Evolutionary conservation across 352 stramenopile genomes (phyloP), one percentile per base, ranked within the genome.

Genomic region (Globisporangium nodosum): DNA sequence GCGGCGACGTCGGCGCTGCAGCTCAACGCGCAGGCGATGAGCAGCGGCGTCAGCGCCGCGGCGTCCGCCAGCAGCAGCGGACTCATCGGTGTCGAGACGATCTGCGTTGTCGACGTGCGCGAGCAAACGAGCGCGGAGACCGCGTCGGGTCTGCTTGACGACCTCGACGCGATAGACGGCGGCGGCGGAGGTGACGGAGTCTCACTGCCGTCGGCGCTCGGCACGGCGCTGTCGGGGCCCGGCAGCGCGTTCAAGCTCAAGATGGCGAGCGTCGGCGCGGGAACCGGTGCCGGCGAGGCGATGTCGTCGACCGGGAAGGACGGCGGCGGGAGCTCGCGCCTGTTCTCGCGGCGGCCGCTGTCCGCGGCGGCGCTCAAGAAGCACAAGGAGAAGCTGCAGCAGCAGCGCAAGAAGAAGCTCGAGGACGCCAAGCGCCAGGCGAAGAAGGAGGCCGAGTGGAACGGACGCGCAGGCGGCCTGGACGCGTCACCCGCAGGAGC

Each of bases 61-160:
- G 5, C 33, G 33, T 37, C 33, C 33, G 4, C 33, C 12, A 59
- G 52, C 3, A 65, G 66, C 47, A 68, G 59, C 5, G 78, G 69
- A 5, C 73, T 92, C 27, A 91, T 96, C 40, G 84, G 87, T 2
- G 92, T 98, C 47, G 89, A 97, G 66, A 98, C 92, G 15, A 79
- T 98, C 12, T 98, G 94, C 60, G 81, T 98, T 30, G 91, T 98
- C 20, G 96, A 98, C 68, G 83, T 98, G 18, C 74, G 94, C 31
- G 90, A 98, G 18, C 94, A 98, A 40, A 49, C 45, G n/a, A 49
- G 45, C 16, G 7, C 45, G 9, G 45, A 31, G 8, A 11, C 5
- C 45, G 45, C 31, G 9, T 2, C n/a, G 45, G 35, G 54, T 13
- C 11, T 46, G 20, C 49, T 66, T 8, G 52, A 65, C 33, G 37